Conservation (phyloP, 1,284 basidiomycete genomes). For the Cerioporus squamosus region DNA sequence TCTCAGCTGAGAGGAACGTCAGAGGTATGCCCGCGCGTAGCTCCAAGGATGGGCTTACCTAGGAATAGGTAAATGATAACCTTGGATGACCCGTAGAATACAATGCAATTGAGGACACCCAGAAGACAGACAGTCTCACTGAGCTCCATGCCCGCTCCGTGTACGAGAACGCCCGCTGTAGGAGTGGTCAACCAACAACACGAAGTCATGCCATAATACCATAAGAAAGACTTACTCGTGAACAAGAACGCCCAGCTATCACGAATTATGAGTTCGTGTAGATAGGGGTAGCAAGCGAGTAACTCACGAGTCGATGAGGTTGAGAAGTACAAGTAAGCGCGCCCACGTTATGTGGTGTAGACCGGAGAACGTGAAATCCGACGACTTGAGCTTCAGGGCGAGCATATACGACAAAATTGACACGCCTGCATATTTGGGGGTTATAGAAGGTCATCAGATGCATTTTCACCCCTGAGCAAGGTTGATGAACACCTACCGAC, state of each 20-base stretch:
- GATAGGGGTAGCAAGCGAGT: neutral
- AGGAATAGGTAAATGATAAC: conserved; percentile 46
- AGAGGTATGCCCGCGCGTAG: neutral
- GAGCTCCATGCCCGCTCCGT: conserved; percentile 42
- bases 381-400: conserved; percentile 30
- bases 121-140: conserved; percentile 36
- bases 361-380: conserved; percentile 27
- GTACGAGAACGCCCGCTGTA: conserved; percentile 40
- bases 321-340: conserved; percentile 33
- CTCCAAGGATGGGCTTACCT: conserved; percentile 19
- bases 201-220: no score
- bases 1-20: conserved; percentile 31
- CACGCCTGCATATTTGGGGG: conserved; percentile 27
- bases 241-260: conserved; percentile 39
- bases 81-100: conserved; percentile 42
- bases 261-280: no score
- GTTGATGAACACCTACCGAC: conserved; percentile 27
- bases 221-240: conserved; percentile 26
- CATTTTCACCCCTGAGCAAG: neutral
- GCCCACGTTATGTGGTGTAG: conserved; percentile 30
- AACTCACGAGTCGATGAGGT: conserved; percentile 38
- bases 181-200: neutral
- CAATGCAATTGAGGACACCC: conserved; percentile 42
- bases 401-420: conserved; percentile 36
- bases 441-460: neutral